Conservation (phyloP, 2,329 filamentous ascomycete genomes). For the Didymella keratinophila region DNA sequence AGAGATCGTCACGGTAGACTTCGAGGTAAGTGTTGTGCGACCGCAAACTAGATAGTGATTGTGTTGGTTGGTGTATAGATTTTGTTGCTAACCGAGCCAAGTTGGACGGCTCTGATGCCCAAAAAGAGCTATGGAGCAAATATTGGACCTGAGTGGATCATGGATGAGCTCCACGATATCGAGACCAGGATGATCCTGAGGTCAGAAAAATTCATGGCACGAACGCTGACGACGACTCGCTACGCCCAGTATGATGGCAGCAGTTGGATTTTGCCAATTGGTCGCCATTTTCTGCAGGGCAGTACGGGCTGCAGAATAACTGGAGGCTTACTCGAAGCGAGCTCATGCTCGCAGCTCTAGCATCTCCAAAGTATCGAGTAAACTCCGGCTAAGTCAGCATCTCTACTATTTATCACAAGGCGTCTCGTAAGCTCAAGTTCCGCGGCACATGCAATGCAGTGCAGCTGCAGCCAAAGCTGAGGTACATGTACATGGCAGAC, state of each 20-base stretch:
- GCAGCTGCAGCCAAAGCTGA: constrained; percentile 10
- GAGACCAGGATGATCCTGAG: constrained; percentile 20
- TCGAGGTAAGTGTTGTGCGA: constrained; percentile 61
- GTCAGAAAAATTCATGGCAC: constrained; percentile 12
- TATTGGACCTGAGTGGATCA: constrained; percentile 71
- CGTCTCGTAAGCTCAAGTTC: constrained; percentile 4
- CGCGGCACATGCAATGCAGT: constrained; percentile 15
- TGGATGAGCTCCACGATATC: constrained; percentile 6
- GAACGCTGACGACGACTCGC: constrained; percentile 27
- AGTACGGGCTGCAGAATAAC: constrained; percentile 2
- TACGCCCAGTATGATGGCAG: constrained; percentile 4
- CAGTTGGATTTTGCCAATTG: constrained; percentile 18
- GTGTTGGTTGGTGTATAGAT: not conserved
- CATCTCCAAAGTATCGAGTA: constrained; percentile 9
- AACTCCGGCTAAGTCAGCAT: constrained; percentile 12
- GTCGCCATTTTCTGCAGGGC: constrained; percentile 11
- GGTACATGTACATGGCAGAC: constrained; percentile 7
- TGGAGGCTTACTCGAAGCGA: constrained; percentile 18
- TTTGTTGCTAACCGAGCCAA: constrained; percentile 40
- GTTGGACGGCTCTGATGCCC: constrained; percentile 74
- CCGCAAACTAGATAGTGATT: constrained; percentile 6
- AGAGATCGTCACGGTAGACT: constrained; percentile 78
- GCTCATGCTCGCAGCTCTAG: constrained; percentile 33
- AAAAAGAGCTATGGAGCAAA: constrained; percentile 74
- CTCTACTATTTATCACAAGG: constrained; percentile 8